These are phyloP conservation scores for Penicillium sp. DNA, from an alignment of 2,329 filamentous ascomycete genomes.

Conservation along the genomic window DNA sequence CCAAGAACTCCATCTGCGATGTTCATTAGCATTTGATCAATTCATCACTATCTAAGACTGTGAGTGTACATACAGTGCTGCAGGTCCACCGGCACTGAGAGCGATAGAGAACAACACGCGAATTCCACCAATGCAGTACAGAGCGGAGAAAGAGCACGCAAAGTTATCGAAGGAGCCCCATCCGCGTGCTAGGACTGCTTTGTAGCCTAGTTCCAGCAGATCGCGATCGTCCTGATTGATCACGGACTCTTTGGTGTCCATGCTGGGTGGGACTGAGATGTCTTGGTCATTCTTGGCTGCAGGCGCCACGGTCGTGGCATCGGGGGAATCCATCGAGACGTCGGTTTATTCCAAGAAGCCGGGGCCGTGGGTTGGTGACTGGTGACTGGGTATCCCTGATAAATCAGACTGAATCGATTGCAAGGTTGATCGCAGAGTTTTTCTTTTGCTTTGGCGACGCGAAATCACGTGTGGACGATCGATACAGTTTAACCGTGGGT, in stretches of 20 bases:
- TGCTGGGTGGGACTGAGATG: not conserved
- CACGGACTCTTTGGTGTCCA: slow-evolving; percentile 13
- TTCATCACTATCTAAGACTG: not conserved
- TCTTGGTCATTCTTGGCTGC: slow-evolving; percentile 16
- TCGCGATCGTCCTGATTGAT: slow-evolving; percentile 32
- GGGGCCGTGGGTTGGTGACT: not conserved
- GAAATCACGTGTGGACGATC: too few species aligned
- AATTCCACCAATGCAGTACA: slow-evolving; percentile 33
- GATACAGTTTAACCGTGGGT: too few species aligned
- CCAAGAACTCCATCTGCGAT: slow-evolving; percentile 28
- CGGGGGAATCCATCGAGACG: slow-evolving; percentile 8
- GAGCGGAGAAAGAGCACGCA: slow-evolving; percentile 32
- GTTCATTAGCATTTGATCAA: slow-evolving; percentile 4
- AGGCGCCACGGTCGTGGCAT: slow-evolving; percentile 1
- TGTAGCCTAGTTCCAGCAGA: slow-evolving; percentile 30
- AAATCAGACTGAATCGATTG: too few species aligned
- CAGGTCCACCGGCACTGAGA: slow-evolving; percentile 30
- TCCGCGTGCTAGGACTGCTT: slow-evolving; percentile 29
- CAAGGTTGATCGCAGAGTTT: too few species aligned
- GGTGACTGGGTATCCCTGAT: not conserved
- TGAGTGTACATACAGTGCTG: slow-evolving; percentile 22
- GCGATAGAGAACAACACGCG: slow-evolving; percentile 35
- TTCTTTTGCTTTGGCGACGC: too few species aligned
- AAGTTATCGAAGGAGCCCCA: slow-evolving; percentile 35
- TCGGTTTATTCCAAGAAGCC: not conserved